A percentile compares a stretch with the other conserved stretches of the same genome.
phyloP scores from a whole-genome alignment of 2,329 filamentous ascomycete species.

The Colletotrichum australisinense region DNA sequence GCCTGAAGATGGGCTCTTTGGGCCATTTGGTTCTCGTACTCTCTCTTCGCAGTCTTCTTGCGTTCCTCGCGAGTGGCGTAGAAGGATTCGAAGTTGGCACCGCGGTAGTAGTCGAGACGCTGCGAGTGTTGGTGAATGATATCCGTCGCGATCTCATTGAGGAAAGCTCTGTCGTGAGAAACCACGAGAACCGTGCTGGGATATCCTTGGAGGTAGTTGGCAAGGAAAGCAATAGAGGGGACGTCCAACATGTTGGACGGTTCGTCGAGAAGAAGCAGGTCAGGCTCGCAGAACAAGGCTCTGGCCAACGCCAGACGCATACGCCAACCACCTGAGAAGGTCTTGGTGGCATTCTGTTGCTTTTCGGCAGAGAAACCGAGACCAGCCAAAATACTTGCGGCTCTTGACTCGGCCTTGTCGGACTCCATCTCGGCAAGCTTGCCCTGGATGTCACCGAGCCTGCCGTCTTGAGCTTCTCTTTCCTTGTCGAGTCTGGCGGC shows the following conservation, averaged over 20 bases:
- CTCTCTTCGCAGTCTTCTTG: constrained; percentile 93
- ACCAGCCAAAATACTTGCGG: constrained; percentile 95
- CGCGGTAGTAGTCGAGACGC: constrained; percentile 97
- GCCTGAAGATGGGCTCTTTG: constrained; percentile 93
- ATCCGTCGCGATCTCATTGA: constrained; percentile 99
- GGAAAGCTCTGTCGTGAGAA: constrained; percentile 98
- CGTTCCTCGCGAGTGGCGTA: constrained; percentile 98
- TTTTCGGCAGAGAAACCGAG: constrained; percentile 95
- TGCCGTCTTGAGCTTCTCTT: constrained; percentile 89
- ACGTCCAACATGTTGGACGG: constrained; percentile 99
- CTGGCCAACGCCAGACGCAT: constrained; percentile 96
- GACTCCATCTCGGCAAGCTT: constrained; percentile 99
- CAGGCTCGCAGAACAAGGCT: constrained; percentile 97
- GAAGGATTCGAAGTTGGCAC: constrained; percentile 96
- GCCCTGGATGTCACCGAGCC: constrained; percentile 88
- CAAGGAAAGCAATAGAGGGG: constrained; percentile 98
- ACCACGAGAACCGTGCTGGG: constrained; percentile 96
- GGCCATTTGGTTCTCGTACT: constrained; percentile 99
- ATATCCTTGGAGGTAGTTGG: constrained; percentile 93
- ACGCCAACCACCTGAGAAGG: constrained; percentile 99
- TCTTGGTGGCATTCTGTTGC: constrained; percentile 93
- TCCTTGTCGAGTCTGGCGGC: constrained; percentile 87
- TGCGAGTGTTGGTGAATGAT: constrained; percentile 99
- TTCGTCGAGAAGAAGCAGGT: constrained; percentile 95
- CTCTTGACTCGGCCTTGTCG: constrained; percentile 95